These are phyloP conservation scores for Bocquillonia castaneifolia DNA, from an alignment of 441 rosid genomes.

Conservation along the genomic window DNA sequence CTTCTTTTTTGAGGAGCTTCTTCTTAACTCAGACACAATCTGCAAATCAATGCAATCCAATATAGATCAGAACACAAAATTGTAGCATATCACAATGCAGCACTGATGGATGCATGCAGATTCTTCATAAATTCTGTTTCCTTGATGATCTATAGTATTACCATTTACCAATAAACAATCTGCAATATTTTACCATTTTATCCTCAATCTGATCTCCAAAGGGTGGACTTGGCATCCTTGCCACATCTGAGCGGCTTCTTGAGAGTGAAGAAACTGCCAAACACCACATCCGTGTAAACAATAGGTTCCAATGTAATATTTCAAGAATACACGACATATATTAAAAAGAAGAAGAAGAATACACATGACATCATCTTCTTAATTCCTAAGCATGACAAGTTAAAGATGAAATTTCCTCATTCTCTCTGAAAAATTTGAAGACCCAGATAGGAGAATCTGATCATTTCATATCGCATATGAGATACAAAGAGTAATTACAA, in stretches of 20 bases:
- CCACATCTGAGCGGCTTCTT: slow-evolving; percentile 62
- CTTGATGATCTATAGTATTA: slow-evolving; percentile 17
- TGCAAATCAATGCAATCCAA: slow-evolving; percentile 34
- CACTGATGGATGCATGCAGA: slow-evolving; percentile 12
- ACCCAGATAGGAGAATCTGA: neutral
- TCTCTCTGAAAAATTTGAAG: neutral
- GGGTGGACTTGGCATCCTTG: slow-evolving; percentile 43
- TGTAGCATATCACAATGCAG: slow-evolving; percentile 24
- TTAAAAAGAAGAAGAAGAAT: too few relatives aligned
- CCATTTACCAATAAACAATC: slow-evolving; percentile 4
- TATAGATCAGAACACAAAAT: slow-evolving; percentile 18
- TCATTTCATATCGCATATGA: neutral
- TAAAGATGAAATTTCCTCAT: neutral
- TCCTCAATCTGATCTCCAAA: slow-evolving; percentile 56
- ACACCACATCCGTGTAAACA: slow-evolving; percentile 33
- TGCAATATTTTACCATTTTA: slow-evolving; percentile 45
- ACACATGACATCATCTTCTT: neutral
- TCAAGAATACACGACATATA: neutral
- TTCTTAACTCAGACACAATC: slow-evolving; percentile 56
- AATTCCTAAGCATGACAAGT: neutral
- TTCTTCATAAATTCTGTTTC: slow-evolving; percentile 18
- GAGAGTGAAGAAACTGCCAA: slow-evolving; percentile 62
- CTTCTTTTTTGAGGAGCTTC: slow-evolving; percentile 58
- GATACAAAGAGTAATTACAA: neutral
- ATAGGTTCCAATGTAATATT: slow-evolving; percentile 18